These are phyloP conservation scores for Alectoria sarmentosa DNA, from an alignment of 495 filamentous ascomycete genomes.

Conservation along the genomic window DNA sequence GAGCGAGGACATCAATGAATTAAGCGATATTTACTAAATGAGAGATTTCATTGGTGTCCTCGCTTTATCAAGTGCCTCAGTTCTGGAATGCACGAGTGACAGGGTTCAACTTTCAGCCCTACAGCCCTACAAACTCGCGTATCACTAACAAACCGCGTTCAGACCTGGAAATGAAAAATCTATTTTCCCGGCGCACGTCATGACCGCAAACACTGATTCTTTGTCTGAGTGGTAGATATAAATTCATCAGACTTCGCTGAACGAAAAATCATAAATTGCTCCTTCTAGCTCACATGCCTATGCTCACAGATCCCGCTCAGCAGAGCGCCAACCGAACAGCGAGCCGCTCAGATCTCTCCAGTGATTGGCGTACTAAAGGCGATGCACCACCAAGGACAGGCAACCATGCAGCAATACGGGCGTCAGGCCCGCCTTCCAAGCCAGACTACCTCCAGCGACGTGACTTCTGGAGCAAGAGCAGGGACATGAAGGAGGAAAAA, in stretches of 20 bases:
- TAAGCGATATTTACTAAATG: no score
- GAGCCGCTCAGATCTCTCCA: conserved; percentile 15
- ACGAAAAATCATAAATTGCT: background rate
- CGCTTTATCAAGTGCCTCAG: no score
- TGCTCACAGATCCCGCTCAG: background rate
- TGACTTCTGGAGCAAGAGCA: background rate
- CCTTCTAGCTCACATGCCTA: background rate
- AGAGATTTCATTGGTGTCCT: no score
- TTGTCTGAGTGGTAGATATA: background rate
- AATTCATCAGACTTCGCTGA: background rate
- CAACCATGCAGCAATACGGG: background rate
- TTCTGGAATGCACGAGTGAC: no score
- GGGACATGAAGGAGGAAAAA: background rate
- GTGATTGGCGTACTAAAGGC: conserved; percentile 17
- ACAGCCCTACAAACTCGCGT: no score
- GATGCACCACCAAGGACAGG: background rate
- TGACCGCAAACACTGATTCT: no score
- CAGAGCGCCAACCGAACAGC: conserved; percentile 7
- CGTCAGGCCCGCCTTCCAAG: background rate
- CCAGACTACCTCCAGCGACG: background rate
- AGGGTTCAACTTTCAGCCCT: no score
- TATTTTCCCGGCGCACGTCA: no score
- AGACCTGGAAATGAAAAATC: no score
- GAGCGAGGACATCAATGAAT: no score
- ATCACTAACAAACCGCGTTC: no score